A percentile compares a stretch with the other conserved stretches of the same genome.
Conservation (phyloP, 2,329 filamentous ascomycete genomes). For the Exophiala aquamarina region DNA sequence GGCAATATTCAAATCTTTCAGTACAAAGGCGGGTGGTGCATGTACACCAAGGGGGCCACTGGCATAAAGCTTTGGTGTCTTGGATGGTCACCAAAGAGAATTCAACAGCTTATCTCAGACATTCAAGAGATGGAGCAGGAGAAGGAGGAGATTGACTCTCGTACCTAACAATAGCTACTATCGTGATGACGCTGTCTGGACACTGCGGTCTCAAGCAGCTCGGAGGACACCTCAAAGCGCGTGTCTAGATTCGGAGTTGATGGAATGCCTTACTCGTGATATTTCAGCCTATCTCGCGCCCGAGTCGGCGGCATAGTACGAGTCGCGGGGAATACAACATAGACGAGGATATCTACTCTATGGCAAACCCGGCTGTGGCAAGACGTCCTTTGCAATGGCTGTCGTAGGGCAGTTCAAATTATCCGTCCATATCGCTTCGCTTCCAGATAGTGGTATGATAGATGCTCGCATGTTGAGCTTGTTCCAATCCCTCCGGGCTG, state of each 20-base stretch:
- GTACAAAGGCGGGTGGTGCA: no score
- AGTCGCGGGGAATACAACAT: conserved; percentile 61
- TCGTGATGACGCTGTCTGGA: no score
- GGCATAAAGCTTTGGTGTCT: no score
- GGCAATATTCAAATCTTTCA: no score
- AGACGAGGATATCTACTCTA: conserved; percentile 77
- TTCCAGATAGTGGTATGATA: conserved; percentile 59
- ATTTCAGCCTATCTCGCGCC: neutral
- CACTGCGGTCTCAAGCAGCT: neutral
- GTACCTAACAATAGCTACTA: no score
- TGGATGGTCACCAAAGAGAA: no score
- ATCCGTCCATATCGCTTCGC: conserved; percentile 63
- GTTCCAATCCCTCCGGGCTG: conserved; percentile 60
- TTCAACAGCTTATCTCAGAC: neutral
- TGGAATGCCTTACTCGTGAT: neutral
- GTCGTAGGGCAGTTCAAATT: conserved; percentile 65
- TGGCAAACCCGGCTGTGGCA: conserved; percentile 81
- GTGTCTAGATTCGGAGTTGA: neutral
- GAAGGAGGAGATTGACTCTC: no score
- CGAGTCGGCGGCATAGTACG: neutral
- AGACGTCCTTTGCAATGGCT: conserved; percentile 76
- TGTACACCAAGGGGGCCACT: no score
- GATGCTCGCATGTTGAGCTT: conserved; percentile 61
- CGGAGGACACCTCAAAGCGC: neutral
- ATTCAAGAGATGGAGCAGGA: no score